phyloP scores from a whole-genome alignment of 2,329 filamentous ascomycete species.

The Orbilia blumenaviensis region DNA sequence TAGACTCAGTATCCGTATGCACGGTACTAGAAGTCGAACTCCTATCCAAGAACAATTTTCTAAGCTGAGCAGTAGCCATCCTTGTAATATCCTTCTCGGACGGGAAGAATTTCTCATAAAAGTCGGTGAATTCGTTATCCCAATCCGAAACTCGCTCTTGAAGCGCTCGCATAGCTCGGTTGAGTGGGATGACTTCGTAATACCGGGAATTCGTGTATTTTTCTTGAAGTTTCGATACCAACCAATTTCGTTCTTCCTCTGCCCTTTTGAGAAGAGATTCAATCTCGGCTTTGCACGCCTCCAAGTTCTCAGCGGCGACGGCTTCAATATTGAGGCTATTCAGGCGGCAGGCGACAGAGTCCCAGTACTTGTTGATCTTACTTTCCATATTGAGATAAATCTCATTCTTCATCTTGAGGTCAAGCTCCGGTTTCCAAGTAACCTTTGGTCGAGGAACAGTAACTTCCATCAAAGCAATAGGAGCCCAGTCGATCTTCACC shows the following conservation, averaged over 20 bases:
- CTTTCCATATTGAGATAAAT: constrained; percentile 83
- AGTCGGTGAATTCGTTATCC: constrained; percentile 88
- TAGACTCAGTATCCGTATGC: constrained; percentile 72
- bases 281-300: constrained; percentile 82
- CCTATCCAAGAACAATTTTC: constrained; percentile 92
- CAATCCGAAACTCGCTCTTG: constrained; percentile 92
- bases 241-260: constrained; percentile 79
- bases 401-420: constrained; percentile 90
- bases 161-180: constrained; percentile 85
- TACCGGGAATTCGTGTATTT: constrained; percentile 94
- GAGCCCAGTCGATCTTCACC: constrained; percentile 89
- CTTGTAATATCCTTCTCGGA: constrained; percentile 95
- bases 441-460: constrained; percentile 88
- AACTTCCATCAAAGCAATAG: constrained; percentile 91
- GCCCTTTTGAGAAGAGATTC: constrained; percentile 79
- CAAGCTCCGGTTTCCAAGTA: constrained; percentile 97
- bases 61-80: constrained; percentile 88
- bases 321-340: constrained; percentile 91
- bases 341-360: constrained; percentile 82
- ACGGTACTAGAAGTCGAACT: constrained; percentile 74
- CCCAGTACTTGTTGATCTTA: constrained; percentile 84
- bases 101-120: constrained; percentile 90
- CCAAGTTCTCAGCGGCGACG: constrained; percentile 84
- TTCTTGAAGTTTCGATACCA: constrained; percentile 82
- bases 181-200: constrained; percentile 95